Conservation (phyloP, 129 eudicot species). For the Heracleum sosnowskyi region DNA sequence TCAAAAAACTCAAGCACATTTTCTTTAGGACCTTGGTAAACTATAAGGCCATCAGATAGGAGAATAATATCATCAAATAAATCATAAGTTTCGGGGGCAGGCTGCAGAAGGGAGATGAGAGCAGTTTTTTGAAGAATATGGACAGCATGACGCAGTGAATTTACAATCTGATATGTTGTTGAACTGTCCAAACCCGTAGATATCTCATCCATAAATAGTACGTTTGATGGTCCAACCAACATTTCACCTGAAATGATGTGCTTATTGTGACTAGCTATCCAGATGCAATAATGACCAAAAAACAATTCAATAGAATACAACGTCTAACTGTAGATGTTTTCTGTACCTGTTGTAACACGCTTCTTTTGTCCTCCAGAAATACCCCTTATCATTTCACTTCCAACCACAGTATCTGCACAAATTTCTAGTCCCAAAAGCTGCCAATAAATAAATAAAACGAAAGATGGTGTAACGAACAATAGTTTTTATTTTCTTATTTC, state of each 20-base stretch:
- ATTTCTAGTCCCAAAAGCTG: conserved; percentile 72
- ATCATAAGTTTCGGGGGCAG: conserved; percentile 80
- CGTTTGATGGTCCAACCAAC: conserved; percentile 86
- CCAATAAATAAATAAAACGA: background rate
- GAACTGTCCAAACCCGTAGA: conserved; percentile 94
- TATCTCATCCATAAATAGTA: conserved; percentile 89
- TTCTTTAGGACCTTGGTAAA: conserved; percentile 75
- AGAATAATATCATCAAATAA: conserved; percentile 75
- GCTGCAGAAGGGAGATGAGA: conserved; percentile 75
- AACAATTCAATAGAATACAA: background rate
- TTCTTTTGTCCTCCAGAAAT: conserved; percentile 88
- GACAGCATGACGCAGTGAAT: conserved; percentile 46
- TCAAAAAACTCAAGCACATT: conserved; percentile 71
- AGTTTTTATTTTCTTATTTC: background rate
- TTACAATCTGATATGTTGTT: conserved; percentile 73
- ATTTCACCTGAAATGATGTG: conserved; percentile 49
- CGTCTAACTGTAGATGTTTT: background rate
- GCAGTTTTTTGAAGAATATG: conserved; percentile 79
- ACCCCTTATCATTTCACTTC: conserved; percentile 67
- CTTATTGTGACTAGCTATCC: background rate
- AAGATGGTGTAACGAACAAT: background rate
- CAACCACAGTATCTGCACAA: conserved; percentile 84
- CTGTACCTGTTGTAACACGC: conserved; percentile 78
- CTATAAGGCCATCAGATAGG: conserved; percentile 60
- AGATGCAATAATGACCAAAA: background rate